Evolutionary conservation across 257 asterid species (phyloP).

Genomic region (Plectranthus barbatus): DNA sequence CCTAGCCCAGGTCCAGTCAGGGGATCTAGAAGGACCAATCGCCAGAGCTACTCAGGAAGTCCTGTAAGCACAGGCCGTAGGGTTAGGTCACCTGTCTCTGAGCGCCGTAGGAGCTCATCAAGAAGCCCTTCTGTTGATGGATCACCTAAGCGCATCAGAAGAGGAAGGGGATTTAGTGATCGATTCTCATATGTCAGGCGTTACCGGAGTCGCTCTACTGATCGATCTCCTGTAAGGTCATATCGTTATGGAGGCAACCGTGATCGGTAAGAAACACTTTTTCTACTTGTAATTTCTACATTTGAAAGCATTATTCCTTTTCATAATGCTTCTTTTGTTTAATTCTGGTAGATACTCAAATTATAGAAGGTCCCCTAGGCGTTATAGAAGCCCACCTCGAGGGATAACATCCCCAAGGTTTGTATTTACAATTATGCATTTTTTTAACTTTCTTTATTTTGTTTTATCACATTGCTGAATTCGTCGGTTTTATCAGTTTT

Average conservation of each 20-base stretch:
- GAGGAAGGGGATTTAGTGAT: slow-evolving; percentile 99
- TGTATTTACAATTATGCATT: neutral
- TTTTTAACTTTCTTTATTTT: neutral
- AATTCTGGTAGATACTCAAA: slow-evolving; percentile 47
- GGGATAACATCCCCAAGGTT: slow-evolving; percentile 96
- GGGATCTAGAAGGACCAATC: slow-evolving; percentile 53
- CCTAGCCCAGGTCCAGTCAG: slow-evolving; percentile 60
- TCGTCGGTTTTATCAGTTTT: neutral
- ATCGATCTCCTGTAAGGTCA: slow-evolving; percentile 75
- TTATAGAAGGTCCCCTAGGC: slow-evolving; percentile 92
- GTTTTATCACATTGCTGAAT: neutral
- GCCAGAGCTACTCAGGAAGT: slow-evolving; percentile 62
- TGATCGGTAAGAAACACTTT: slow-evolving; percentile 47
- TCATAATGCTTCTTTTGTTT: neutral
- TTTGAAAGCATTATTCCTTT: neutral
- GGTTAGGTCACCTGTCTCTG: slow-evolving; percentile 65
- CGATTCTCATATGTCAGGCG: slow-evolving; percentile 71
- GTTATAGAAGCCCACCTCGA: slow-evolving; percentile 89
- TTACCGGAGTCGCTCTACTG: slow-evolving; percentile 86
- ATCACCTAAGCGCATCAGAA: slow-evolving; percentile 81
- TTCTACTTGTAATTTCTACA: neutral
- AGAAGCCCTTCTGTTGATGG: slow-evolving; percentile 83
- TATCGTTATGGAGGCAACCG: slow-evolving; percentile 79
- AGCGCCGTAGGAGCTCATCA: slow-evolving; percentile 72
- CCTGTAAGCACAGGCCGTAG: slow-evolving; percentile 54